Conservation (phyloP, 371 early-diverging fungal species). For the Ordospora pajunii region DNA sequence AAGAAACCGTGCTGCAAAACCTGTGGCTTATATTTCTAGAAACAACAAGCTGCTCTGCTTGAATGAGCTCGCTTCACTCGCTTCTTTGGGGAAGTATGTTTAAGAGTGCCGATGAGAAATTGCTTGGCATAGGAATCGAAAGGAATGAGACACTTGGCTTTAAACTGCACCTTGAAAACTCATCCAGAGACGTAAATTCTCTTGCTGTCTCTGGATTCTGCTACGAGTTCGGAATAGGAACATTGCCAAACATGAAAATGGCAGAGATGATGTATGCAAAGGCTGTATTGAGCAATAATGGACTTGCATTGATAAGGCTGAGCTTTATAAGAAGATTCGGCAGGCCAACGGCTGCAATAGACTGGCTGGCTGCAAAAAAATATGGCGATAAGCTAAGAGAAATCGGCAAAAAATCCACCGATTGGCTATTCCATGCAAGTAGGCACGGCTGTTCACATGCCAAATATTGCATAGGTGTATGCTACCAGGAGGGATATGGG, state of each 20-base stretch:
- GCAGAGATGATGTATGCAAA: conserved; percentile 65
- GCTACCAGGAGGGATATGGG: conserved; percentile 69
- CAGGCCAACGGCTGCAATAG: conserved; percentile 67
- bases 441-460: conserved; percentile 54
- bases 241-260: conserved; percentile 62
- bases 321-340: conserved; percentile 69
- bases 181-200: conserved; percentile 39
- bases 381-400: conserved; percentile 61
- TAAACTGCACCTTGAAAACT: not conserved
- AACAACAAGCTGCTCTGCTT: not conserved
- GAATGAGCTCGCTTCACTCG: not conserved
- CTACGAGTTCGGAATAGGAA: conserved; percentile 70
- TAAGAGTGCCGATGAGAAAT: not conserved
- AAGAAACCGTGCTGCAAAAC: not conserved
- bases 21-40: not conserved
- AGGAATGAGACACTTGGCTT: conserved; percentile 22
- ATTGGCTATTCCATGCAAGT: conserved; percentile 65
- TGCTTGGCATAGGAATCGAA: conserved; percentile 23
- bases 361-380: conserved; percentile 66
- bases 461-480: conserved; percentile 66
- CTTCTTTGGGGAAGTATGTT: not conserved
- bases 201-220: conserved; percentile 62
- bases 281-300: conserved; percentile 63
- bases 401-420: not conserved
- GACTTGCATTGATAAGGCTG: conserved; percentile 65